Evolutionary conservation across 73 alveolate genomes (phyloP), one percentile per base, ranked within the genome.

Genomic region (Paramecium octaurelia): DNA sequence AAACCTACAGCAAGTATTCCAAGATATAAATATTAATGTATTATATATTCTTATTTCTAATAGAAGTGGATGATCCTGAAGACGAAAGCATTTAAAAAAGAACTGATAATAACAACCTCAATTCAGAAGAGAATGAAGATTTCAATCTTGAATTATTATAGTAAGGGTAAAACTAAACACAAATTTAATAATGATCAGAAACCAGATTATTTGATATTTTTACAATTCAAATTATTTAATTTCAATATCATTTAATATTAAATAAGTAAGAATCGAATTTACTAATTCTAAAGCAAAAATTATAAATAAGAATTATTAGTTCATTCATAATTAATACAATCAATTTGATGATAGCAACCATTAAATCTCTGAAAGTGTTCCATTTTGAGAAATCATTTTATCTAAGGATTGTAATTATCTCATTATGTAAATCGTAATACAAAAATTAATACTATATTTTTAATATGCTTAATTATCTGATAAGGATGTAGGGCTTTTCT

Each of bases 1-100:
- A 89, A 89, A 71, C 94, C 94, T 16, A 89, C 94, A 16, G 91
- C 84, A 14, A 89, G 92, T 27, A 89, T 89, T 23, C 88, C 86
- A 44, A 89, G 94, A 89, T 89, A 89, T 38, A 89, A 89, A 50
- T 89, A 70, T 48, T 36, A 73, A 73, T 36, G 87, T 73, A 73
- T 27, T 0, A 18, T n/a, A 54, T 16, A 73, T 73, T 1, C 8
- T 9, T 36, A 29, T 12, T 34, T 35, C 4, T 73, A 73, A 34
- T 73, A 73, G 57, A 73, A 18, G 87, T 36, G 12, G 87, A 73
- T 36, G 60, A 73, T 36, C 87, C 87, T 29, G 57, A 73, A 38
- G 87, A 73, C 40, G 87, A 73, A 64, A 64, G 84, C 27, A 64
- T 64, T 2, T 64, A 64, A 64, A 64, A 64, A n/a, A 31, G 46